Conservation (phyloP, 106 monocot genomes). For the Platanthera guangdongensis region DNA sequence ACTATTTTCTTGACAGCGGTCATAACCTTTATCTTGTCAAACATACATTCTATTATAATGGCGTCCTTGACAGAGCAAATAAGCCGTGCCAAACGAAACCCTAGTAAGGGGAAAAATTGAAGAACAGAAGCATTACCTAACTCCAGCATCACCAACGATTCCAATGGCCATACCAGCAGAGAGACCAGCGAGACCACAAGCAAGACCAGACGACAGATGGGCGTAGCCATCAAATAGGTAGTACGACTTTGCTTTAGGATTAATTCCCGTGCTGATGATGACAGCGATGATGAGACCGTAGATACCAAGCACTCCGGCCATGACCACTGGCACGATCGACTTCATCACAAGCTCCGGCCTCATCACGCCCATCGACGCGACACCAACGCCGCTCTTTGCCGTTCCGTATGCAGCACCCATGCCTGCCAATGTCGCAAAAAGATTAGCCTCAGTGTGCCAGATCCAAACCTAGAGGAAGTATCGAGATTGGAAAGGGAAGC, state of each 20-base stretch:
- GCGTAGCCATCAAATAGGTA: conserved; percentile 84
- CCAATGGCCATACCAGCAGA: conserved; percentile 83
- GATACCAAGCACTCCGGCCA: conserved; percentile 91
- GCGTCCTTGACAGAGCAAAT: no score
- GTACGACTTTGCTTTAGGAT: conserved; percentile 80
- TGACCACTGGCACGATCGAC: conserved; percentile 84
- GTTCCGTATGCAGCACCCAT: conserved; percentile 89
- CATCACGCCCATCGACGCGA: conserved; percentile 93
- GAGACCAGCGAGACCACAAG: conserved; percentile 76
- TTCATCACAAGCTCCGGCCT: conserved; percentile 91
- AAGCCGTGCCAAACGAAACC: no score
- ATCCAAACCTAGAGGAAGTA: conserved; percentile 5
- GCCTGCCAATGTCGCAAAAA: conserved; percentile 22
- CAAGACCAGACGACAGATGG: conserved; percentile 69
- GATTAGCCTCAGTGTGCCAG: not conserved
- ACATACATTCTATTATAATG: no score
- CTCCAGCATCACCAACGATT: conserved; percentile 83
- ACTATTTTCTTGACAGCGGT: no score
- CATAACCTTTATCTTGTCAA: no score
- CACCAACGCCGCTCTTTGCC: conserved; percentile 32
- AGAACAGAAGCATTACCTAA: conserved; percentile 29
- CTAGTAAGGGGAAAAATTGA: no score
- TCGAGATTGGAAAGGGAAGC: not conserved
- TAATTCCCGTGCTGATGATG: conserved; percentile 57
- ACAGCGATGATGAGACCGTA: conserved; percentile 73